phyloP scores from a whole-genome alignment of 768 basidiomycete genomes.

The Mycena vitilis region DNA sequence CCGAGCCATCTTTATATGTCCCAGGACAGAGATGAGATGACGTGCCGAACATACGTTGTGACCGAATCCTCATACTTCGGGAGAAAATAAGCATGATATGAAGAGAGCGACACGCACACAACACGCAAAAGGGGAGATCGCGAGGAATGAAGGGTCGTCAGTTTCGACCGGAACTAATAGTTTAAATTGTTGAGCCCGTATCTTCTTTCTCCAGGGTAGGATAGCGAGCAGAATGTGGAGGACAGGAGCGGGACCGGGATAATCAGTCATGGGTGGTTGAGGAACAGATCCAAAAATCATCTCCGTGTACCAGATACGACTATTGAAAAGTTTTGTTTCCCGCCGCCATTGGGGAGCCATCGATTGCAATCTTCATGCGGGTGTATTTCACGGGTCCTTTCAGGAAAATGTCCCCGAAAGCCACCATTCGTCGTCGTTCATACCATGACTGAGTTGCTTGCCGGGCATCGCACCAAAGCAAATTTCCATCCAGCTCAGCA shows the following conservation, averaged over 20 bases:
- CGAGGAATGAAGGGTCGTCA: no score
- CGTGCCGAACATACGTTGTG: slow-evolving; percentile 8
- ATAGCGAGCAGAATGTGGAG: slow-evolving; percentile 8
- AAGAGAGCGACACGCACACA: neutral
- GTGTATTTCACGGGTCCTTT: slow-evolving; percentile 68
- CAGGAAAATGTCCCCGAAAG: slow-evolving; percentile 64
- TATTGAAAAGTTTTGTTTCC: no score
- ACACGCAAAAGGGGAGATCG: neutral
- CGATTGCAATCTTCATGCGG: slow-evolving; percentile 58
- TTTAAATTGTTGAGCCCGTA: neutral
- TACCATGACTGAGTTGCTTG: slow-evolving; percentile 61
- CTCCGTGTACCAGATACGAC: neutral
- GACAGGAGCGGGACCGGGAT: neutral
- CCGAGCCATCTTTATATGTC: no score
- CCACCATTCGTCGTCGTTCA: slow-evolving; percentile 58
- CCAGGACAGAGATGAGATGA: no score
- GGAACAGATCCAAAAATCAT: neutral
- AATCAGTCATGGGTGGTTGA: neutral
- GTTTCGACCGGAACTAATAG: slow-evolving; percentile 15
- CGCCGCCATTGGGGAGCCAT: no score
- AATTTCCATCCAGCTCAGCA: slow-evolving; percentile 52
- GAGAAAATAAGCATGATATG: neutral
- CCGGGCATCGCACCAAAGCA: slow-evolving; percentile 72
- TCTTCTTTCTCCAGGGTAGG: no score
- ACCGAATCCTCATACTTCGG: neutral